Percentiles rank a stretch among this genome's conserved stretches.
Evolutionary conservation across 345 rosid species (phyloP).

Genomic region (Sapria himalayana): DNA sequence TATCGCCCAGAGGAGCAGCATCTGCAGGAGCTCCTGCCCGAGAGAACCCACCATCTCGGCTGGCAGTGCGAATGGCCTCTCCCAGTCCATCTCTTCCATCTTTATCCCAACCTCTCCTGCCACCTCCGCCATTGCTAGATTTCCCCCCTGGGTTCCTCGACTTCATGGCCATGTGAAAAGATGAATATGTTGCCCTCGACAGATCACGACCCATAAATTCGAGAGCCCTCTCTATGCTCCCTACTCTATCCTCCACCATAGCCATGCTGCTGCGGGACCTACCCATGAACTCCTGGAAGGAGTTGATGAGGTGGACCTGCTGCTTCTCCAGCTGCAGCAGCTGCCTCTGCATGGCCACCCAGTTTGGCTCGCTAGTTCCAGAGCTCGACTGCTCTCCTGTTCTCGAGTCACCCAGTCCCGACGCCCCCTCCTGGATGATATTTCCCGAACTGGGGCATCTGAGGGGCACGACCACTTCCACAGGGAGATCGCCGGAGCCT

Average conservation of each 20-base stretch:
- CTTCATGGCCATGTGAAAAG: too few relatives aligned
- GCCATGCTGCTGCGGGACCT: slow-evolving; percentile 92
- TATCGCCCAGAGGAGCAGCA: slow-evolving; percentile 66
- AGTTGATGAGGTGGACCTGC: slow-evolving; percentile 74
- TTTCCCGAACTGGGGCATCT: slow-evolving; percentile 35
- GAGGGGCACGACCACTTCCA: slow-evolving; percentile 86
- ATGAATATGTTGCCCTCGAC: slow-evolving; percentile 68
- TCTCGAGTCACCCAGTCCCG: slow-evolving; percentile 25
- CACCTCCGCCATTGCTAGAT: slow-evolving; percentile 34
- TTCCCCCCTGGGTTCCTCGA: slow-evolving; percentile 46
- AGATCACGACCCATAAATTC: slow-evolving; percentile 90
- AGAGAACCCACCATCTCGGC: slow-evolving; percentile 55
- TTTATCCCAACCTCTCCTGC: slow-evolving; percentile 79
- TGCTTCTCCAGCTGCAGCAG: slow-evolving; percentile 81
- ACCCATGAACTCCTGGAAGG: slow-evolving; percentile 99
- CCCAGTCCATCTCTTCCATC: slow-evolving; percentile 62
- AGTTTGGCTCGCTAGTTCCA: slow-evolving; percentile 28
- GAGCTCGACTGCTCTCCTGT: slow-evolving; percentile 25
- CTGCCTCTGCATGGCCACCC: slow-evolving; percentile 96
- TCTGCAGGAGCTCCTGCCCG: slow-evolving; percentile 38
- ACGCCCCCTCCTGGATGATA: slow-evolving; percentile 36
- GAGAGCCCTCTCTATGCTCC: slow-evolving; percentile 91
- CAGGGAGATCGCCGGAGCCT: slow-evolving; percentile 61
- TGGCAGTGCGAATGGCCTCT: slow-evolving; percentile 96
- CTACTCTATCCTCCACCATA: slow-evolving; percentile 76